Evolutionary conservation across 148 eudicot genomes (phyloP).

Genomic region (Dysphania ambrosioides): DNA sequence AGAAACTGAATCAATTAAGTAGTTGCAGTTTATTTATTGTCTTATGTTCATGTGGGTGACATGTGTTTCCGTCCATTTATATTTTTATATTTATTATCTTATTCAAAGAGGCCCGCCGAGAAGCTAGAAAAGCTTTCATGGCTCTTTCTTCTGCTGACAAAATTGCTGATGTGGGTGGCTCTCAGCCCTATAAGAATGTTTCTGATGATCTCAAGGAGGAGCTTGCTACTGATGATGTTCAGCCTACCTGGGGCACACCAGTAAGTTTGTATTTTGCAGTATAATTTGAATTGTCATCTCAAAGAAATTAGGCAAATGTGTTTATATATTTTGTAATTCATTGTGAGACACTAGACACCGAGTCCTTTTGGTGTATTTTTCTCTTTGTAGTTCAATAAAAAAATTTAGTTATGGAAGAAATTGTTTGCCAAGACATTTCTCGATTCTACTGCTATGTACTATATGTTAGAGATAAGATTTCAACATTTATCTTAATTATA

Average conservation of each 20-base stretch:
- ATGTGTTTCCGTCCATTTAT: neutral
- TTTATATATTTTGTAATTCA: neutral
- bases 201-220: constrained; percentile 34
- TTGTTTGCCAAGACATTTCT: neutral
- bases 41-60: neutral
- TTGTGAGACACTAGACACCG: neutral
- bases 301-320: neutral
- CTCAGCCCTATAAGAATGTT: constrained; percentile 38
- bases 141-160: constrained; percentile 54
- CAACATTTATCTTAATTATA: neutral
- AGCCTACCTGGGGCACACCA: constrained; percentile 46
- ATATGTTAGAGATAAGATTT: neutral
- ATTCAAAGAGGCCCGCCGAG: constrained; percentile 60
- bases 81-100: neutral
- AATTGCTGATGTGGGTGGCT: constrained; percentile 21
- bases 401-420: neutral
- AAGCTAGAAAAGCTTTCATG: constrained; percentile 82
- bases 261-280: constrained; percentile 32
- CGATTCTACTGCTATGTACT: neutral
- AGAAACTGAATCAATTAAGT: neutral
- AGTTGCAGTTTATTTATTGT: neutral
- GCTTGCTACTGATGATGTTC: constrained; percentile 34
- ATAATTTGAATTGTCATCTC: neutral
- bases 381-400: neutral
- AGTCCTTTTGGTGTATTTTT: neutral